Evolutionary conservation across 805 yeast genomes (phyloP), one percentile per base, ranked within the genome.

Genomic region (Candida andamanensis): DNA sequence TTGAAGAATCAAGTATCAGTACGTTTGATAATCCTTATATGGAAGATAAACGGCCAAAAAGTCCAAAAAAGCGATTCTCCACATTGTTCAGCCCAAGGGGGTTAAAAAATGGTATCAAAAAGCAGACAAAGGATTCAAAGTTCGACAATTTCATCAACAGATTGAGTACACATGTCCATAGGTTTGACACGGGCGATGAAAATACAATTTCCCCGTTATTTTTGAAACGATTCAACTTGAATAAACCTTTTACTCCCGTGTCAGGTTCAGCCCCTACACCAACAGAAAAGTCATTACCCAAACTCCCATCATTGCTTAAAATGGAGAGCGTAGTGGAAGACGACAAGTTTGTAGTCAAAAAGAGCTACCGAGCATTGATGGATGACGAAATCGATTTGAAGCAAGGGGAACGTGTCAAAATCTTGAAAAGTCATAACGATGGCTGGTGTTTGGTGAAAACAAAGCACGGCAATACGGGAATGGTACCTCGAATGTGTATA

Each of bases 401-500:
- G 2, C 33, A 47, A 3, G 68, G 67, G 1, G 65, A 65, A 23
- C 36, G 38, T 16, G 63, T 58, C 2, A 21, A 33, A 6, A 31
- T 60, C 3, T 29, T 47, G 16, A 45, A 47, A 15, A 42, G 39
- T 4, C 59, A 54, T 35, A 38, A 55, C 9, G 69, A 63, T 29
- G 67, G 66, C 3, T 65, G 71, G 71, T 61, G 65, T 37, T 46
- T 47, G 13, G 59, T 60, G 12, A 47, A 44, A 27, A 6, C 17
- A 6, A 28, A 13, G 11, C 26, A 34, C 26, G 40, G 22, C 15
- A 36, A 25, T 12, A 25, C 30, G 6, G 69, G 71, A 2, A 51
- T 63, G 40, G 57, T 61, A 3, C 71, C 71, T 1, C 41, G 43
- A 25, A 35, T 49, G 26, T 55, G 61, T 39, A 40, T 60, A 15